These are phyloP conservation scores for Paecilomyces fulvus DNA, from an alignment of 2,329 filamentous ascomycete genomes.

Conservation along the genomic window DNA sequence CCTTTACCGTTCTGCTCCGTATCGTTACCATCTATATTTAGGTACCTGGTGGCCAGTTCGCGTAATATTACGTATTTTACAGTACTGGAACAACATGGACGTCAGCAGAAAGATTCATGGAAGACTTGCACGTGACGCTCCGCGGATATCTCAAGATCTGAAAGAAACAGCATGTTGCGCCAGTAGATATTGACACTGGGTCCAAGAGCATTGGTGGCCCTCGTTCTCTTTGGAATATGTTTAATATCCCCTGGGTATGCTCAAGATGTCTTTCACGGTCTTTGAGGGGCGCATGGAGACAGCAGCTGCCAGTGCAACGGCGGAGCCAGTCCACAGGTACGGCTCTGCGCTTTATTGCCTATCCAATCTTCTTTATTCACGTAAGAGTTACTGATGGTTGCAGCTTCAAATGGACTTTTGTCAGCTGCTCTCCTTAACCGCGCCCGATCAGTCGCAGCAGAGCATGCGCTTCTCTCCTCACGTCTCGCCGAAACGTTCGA, in stretches of 20 bases:
- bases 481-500: constrained; percentile 49
- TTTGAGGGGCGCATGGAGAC: constrained; percentile 22
- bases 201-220: neutral
- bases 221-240: constrained; percentile 25
- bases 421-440: constrained; percentile 48
- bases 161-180: neutral
- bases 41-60: neutral
- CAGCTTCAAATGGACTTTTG: constrained; percentile 27
- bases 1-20: constrained; percentile 24
- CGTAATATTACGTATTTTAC: neutral
- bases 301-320: constrained; percentile 12
- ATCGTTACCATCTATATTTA: neutral
- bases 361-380: neutral
- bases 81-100: neutral
- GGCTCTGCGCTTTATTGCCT: neutral
- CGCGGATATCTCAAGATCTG: constrained; percentile 1
- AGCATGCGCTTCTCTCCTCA: constrained; percentile 47
- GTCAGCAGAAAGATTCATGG: neutral
- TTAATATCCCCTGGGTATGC: constrained; percentile 37
- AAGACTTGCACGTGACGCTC: neutral
- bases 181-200: neutral
- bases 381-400: neutral
- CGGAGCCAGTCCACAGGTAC: constrained; percentile 23
- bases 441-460: constrained; percentile 46
- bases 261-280: constrained; percentile 38